Conservation (phyloP, 768 basidiomycete genomes). For the Coprinellus micaceus region DNA sequence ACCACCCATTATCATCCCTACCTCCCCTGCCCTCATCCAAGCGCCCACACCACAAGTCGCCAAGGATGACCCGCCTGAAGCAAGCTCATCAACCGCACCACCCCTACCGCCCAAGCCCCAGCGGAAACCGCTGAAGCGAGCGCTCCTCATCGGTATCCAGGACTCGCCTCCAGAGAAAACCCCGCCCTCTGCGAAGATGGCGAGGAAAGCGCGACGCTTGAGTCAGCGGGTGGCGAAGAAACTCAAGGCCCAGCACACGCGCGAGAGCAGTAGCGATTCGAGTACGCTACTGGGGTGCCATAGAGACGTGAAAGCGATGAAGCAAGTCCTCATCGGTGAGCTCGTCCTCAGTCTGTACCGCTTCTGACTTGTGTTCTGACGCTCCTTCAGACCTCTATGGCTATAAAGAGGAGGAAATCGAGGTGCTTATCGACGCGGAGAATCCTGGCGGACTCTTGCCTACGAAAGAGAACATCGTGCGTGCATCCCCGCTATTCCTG, state of each 20-base stretch:
- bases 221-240: not conserved
- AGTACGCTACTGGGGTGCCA: conserved; percentile 16
- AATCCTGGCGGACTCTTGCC: conserved; percentile 31
- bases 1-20: not conserved
- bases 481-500: conserved; percentile 10
- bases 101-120: not conserved
- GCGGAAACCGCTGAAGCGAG: not conserved
- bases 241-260: not conserved
- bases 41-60: not conserved
- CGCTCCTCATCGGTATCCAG: not conserved
- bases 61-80: not conserved
- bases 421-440: conserved; percentile 41
- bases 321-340: conserved; percentile 34
- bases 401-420: conserved; percentile 38
- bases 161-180: not conserved
- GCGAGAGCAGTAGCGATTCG: not conserved
- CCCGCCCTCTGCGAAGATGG: not conserved
- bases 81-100: not conserved
- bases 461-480: conserved; percentile 43
- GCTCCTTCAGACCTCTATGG: conserved; percentile 23
- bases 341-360: not conserved
- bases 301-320: conserved; percentile 33
- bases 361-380: not conserved
- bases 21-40: not conserved
- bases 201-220: not conserved